Evolutionary conservation across 2,329 filamentous ascomycete species (phyloP).

Genomic region (Fusarium sp.): DNA sequence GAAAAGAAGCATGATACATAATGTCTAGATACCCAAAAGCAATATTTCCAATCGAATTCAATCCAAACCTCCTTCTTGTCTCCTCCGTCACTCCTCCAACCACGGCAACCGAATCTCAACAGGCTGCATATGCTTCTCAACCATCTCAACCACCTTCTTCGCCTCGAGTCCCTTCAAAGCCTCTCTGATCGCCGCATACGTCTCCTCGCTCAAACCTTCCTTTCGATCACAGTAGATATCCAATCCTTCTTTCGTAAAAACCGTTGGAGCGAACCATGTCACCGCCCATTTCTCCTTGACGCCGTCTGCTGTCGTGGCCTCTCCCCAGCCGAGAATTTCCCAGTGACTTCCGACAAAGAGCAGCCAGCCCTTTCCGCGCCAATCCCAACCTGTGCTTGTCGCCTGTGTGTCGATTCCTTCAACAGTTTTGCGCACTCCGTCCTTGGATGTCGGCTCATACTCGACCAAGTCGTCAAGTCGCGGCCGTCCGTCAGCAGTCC

Average conservation of each 20-base stretch:
- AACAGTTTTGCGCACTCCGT: conserved; percentile 68
- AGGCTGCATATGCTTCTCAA: conserved; percentile 60
- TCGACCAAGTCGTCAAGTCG: conserved; percentile 79
- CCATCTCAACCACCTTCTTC: conserved; percentile 64
- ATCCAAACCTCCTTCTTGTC: background rate
- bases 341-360: conserved; percentile 80
- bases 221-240: conserved; percentile 79
- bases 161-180: conserved; percentile 62
- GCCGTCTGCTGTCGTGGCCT: conserved; percentile 55
- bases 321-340: conserved; percentile 84
- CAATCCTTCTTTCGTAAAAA: conserved; percentile 85
- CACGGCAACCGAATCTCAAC: conserved; percentile 66
- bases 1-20: conserved; percentile 17
- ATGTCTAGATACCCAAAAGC: conserved; percentile 27
- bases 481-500: conserved; percentile 51
- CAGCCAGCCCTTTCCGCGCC: conserved; percentile 82
- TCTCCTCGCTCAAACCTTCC: conserved; percentile 69
- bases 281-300: conserved; percentile 76
- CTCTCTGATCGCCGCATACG: conserved; percentile 66
- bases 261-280: conserved; percentile 84
- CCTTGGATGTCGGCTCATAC: conserved; percentile 68
- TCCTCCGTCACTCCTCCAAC: conserved; percentile 46
- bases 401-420: conserved; percentile 70
- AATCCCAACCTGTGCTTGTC: conserved; percentile 68
- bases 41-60: background rate